phyloP scores from a whole-genome alignment of 2,329 filamentous ascomycete genomes.

The Nigrospora oryzae region DNA sequence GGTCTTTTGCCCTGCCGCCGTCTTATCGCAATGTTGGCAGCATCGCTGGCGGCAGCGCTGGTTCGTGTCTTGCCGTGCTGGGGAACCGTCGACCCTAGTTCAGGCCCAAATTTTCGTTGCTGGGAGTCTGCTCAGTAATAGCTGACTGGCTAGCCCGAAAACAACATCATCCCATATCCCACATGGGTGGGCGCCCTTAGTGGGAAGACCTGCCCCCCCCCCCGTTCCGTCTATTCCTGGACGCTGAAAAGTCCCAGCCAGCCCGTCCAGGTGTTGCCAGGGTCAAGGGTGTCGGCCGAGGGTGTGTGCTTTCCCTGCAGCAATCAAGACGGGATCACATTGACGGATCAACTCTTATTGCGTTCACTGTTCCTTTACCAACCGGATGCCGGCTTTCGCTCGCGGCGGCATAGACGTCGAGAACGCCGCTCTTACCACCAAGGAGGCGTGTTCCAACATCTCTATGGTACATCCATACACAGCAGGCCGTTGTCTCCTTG shows the following conservation, averaged over 20 bases:
- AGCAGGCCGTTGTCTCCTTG: too few species aligned
- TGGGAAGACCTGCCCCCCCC: background rate
- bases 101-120: too few species aligned
- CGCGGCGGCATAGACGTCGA: too few species aligned
- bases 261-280: background rate
- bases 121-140: too few species aligned
- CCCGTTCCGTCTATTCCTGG: too few species aligned
- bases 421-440: background rate
- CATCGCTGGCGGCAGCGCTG: conserved; percentile 1
- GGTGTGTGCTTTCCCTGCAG: background rate
- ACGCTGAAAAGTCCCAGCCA: background rate
- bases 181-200: background rate
- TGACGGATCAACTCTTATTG: conserved; percentile 2
- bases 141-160: too few species aligned
- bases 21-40: conserved; percentile 1
- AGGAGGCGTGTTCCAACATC: too few species aligned
- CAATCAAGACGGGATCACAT: background rate
- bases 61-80: background rate
- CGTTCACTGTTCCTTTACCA: background rate
- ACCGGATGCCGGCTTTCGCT: background rate
- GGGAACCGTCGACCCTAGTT: too few species aligned
- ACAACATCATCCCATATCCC: background rate
- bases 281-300: too few species aligned
- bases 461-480: too few species aligned
- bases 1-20: background rate